Evolutionary conservation across 495 filamentous ascomycete species (phyloP).

Genomic region (Hypoxylon fuscum): DNA sequence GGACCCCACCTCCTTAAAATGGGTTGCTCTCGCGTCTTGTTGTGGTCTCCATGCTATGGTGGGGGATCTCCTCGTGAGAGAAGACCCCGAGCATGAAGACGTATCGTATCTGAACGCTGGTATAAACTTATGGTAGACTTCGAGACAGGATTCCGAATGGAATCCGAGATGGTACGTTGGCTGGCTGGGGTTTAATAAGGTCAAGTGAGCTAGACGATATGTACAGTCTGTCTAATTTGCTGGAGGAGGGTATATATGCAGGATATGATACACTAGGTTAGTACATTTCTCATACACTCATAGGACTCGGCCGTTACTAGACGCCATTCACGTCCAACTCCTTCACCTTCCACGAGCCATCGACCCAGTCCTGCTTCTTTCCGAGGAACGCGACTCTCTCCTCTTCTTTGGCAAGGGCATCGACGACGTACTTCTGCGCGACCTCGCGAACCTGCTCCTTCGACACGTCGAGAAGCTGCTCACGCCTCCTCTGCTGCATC

Average conservation of each 20-base stretch:
- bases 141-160: no score
- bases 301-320: conserved; percentile 32
- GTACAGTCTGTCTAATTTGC: conserved; percentile 31
- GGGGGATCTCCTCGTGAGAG: conserved; percentile 6
- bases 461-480: conserved; percentile 87
- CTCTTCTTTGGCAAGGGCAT: conserved; percentile 63
- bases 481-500: conserved; percentile 87
- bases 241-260: conserved; percentile 59
- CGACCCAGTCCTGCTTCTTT: conserved; percentile 82
- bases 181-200: neutral
- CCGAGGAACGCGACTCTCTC: conserved; percentile 78
- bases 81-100: conserved; percentile 52
- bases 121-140: neutral
- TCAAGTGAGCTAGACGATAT: conserved; percentile 3
- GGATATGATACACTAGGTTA: conserved; percentile 48
- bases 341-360: conserved; percentile 59
- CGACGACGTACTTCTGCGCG: conserved; percentile 82
- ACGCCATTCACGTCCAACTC: conserved; percentile 60
- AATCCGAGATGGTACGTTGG: no score
- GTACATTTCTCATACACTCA: conserved; percentile 21
- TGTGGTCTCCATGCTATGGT: conserved; percentile 60
- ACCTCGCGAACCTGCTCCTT: conserved; percentile 80
- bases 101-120: conserved; percentile 63
- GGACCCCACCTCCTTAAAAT: conserved; percentile 38
- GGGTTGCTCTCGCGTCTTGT: conserved; percentile 57